A percentile compares a stretch with the other conserved stretches of the same genome.
Evolutionary conservation across 2,329 filamentous ascomycete genomes (phyloP).

Genomic region (Macrophomina phaseolina): DNA sequence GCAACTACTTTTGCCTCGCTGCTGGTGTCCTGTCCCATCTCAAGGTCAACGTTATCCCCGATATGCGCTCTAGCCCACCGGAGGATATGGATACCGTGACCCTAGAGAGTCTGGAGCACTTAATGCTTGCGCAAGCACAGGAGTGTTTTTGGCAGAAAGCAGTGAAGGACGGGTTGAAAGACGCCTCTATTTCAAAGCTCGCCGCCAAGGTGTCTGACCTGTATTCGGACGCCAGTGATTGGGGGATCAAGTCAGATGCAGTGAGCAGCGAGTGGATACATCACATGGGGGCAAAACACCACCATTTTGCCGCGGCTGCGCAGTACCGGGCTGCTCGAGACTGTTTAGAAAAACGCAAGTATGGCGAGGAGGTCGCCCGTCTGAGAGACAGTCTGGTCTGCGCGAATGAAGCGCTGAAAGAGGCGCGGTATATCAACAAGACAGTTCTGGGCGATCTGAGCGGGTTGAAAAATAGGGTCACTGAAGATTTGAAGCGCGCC

Average conservation of each 20-base stretch:
- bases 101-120: conserved; percentile 78
- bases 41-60: conserved; percentile 76
- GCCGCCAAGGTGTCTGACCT: conserved; percentile 90
- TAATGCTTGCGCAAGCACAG: conserved; percentile 90
- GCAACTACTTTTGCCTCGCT: conserved; percentile 86
- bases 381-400: conserved; percentile 81
- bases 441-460: conserved; percentile 81
- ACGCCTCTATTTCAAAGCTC: conserved; percentile 87
- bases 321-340: conserved; percentile 92
- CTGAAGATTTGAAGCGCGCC: conserved; percentile 87
- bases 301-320: conserved; percentile 94
- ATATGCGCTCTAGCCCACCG: conserved; percentile 81
- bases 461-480: conserved; percentile 78
- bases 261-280: conserved; percentile 97
- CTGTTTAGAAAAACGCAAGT: conserved; percentile 89
- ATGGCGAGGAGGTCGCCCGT: conserved; percentile 92
- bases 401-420: conserved; percentile 84
- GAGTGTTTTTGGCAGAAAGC: conserved; percentile 99
- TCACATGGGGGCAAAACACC: conserved; percentile 94
- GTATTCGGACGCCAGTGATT: conserved; percentile 83
- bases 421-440: conserved; percentile 81
- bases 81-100: conserved; percentile 96
- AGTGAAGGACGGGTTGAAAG: conserved; percentile 90
- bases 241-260: conserved; percentile 84
- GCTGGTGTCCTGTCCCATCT: conserved; percentile 85